These are phyloP conservation scores for Eucalyptus microcorys DNA, from an alignment of 345 rosid genomes.

Conservation along the genomic window DNA sequence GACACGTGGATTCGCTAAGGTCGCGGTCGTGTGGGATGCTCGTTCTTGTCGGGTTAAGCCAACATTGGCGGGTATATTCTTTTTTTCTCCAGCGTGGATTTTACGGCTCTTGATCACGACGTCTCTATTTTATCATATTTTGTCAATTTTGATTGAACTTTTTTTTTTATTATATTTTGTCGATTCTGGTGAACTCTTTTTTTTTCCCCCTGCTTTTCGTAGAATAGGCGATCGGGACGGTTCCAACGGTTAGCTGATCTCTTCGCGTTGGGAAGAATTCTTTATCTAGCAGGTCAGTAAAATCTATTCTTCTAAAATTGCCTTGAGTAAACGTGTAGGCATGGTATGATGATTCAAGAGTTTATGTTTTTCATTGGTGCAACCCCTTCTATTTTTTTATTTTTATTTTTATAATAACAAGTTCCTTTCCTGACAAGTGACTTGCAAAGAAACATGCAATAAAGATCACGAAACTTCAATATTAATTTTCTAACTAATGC, in stretches of 20 bases:
- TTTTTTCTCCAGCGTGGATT: neutral
- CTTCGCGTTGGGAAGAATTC: neutral
- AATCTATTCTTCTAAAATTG: neutral
- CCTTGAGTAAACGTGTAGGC: neutral
- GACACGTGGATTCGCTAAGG: neutral
- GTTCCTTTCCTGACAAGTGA: fast-evolving
- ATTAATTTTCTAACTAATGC: neutral
- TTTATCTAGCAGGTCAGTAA: neutral
- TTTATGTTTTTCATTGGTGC: neutral
- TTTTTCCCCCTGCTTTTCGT: neutral
- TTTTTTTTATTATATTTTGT: neutral
- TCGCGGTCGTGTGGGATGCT: neutral
- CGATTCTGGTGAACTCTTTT: neutral
- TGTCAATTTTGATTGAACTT: neutral
- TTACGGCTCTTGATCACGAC: neutral
- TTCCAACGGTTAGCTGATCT: neutral
- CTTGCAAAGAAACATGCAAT: neutral
- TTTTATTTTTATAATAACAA: neutral
- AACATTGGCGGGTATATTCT: neutral
- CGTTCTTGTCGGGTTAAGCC: neutral
- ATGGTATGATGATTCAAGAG: neutral
- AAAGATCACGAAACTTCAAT: fast-evolving
- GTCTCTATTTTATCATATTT: neutral
- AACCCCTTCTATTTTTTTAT: neutral
- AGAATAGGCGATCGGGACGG: neutral